Percentiles rank a stretch among this genome's conserved stretches.
These are phyloP conservation scores for Colletotrichum chlorophyti DNA, from an alignment of 2,329 filamentous ascomycete genomes.

Conservation along the genomic window DNA sequence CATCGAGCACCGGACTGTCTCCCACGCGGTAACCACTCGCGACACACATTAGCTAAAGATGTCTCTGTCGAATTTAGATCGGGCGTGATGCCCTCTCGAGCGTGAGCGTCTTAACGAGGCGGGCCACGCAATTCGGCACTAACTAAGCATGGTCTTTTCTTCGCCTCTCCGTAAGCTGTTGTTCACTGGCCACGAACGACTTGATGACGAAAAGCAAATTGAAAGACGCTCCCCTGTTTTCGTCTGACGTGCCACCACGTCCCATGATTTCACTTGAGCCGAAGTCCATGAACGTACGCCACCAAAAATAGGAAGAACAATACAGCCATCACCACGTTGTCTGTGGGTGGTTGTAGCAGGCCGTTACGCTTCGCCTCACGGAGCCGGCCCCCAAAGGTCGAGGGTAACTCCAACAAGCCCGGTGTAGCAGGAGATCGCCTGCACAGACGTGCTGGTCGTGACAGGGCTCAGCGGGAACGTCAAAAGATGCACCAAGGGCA, in stretches of 20 bases:
- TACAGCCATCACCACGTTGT: not conserved
- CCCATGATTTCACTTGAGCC: not conserved
- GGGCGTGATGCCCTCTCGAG: not conserved
- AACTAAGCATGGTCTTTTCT: not conserved
- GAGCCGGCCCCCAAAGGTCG: slow-evolving; percentile 1
- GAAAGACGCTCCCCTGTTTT: slow-evolving; percentile 4
- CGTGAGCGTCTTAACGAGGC: not conserved
- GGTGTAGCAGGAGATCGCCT: slow-evolving; percentile 16
- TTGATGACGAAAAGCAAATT: not conserved
- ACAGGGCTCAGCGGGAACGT: slow-evolving; percentile 22
- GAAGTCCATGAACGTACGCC: not conserved
- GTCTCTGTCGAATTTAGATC: too few relatives aligned
- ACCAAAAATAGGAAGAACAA: slow-evolving; percentile 17
- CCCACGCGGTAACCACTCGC: slow-evolving; percentile 1
- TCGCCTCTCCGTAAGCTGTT: slow-evolving; percentile 5
- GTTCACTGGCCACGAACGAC: slow-evolving; percentile 12
- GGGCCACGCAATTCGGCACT: not conserved
- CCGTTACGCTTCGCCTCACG: not conserved
- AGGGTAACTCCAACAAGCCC: slow-evolving; percentile 9
- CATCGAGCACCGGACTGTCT: not conserved
- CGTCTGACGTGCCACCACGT: slow-evolving; percentile 1
- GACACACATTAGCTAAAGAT: not conserved
- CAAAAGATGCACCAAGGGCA: slow-evolving; percentile 14
- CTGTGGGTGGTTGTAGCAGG: slow-evolving; percentile 1
- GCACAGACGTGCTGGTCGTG: slow-evolving; percentile 22